Conservation (phyloP, 805 yeast genomes). For the Nakazawaea laoshanensis region DNA sequence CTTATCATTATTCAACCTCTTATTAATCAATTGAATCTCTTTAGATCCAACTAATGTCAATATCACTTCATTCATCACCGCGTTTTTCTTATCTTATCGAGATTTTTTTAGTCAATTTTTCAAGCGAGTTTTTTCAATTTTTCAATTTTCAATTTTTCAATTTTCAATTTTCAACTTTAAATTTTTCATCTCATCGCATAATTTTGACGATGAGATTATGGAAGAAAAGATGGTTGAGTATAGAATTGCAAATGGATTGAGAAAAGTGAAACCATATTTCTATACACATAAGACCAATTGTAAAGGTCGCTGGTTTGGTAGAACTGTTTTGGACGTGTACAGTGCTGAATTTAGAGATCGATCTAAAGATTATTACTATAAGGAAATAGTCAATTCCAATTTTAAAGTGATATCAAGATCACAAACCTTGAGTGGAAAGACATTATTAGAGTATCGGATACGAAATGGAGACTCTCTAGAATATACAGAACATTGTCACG, state of each 20-base stretch:
- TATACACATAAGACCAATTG: constrained; percentile 25
- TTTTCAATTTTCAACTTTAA: no score
- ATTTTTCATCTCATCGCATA: no score
- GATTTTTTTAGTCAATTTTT: not conserved
- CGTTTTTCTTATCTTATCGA: not conserved
- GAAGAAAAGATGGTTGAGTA: constrained; percentile 11
- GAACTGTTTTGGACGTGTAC: constrained; percentile 28
- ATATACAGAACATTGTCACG: constrained; percentile 35
- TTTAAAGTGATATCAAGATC: constrained; percentile 5
- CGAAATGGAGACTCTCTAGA: constrained; percentile 16
- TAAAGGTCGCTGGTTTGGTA: constrained; percentile 36
- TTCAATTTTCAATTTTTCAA: no score
- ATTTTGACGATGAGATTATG: not conserved
- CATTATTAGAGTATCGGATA: constrained; percentile 12
- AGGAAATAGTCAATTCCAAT: constrained; percentile 11
- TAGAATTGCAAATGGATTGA: constrained; percentile 22
- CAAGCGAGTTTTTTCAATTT: not conserved
- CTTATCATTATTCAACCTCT: not conserved
- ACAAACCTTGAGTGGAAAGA: not conserved
- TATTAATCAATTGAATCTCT: not conserved
- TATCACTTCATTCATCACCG: not conserved
- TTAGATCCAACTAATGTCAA: not conserved
- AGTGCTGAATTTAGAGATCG: constrained; percentile 28
- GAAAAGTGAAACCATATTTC: constrained; percentile 33
- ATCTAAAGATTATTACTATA: constrained; percentile 15